Percentiles rank a stretch among this genome's conserved stretches.
Evolutionary conservation across 2,329 filamentous ascomycete species (phyloP).

Genomic region (Diatrype stigma): DNA sequence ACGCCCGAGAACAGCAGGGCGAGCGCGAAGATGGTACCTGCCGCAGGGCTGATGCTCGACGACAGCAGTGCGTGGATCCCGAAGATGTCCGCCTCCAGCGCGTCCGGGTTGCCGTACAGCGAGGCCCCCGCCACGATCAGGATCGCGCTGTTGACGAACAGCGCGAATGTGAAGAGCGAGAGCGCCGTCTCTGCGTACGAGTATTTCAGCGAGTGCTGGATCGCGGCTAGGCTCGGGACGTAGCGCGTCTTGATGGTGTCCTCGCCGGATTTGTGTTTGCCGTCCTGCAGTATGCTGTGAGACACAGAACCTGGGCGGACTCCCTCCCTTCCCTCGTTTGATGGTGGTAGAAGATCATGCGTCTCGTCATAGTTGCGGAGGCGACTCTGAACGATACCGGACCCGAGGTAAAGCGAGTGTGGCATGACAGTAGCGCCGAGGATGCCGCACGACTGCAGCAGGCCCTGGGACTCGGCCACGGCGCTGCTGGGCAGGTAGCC

Average conservation of each 20-base stretch:
- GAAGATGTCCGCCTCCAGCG: slow-evolving; percentile 72
- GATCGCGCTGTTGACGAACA: slow-evolving; percentile 81
- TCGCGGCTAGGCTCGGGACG: slow-evolving; percentile 67
- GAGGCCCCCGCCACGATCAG: slow-evolving; percentile 77
- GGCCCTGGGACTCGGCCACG: slow-evolving; percentile 52
- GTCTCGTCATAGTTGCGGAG: slow-evolving; percentile 60
- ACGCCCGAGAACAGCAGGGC: slow-evolving; percentile 76
- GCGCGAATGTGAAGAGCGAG: slow-evolving; percentile 75
- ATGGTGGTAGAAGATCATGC: slow-evolving; percentile 45
- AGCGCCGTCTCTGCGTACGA: slow-evolving; percentile 66
- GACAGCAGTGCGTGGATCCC: slow-evolving; percentile 73
- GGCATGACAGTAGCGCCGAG: slow-evolving; percentile 61
- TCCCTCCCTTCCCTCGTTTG: too few species aligned
- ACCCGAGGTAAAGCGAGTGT: slow-evolving; percentile 57
- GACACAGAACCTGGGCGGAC: too few species aligned
- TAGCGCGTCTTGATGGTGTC: slow-evolving; percentile 52
- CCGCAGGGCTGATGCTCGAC: slow-evolving; percentile 64
- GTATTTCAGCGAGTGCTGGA: slow-evolving; percentile 68
- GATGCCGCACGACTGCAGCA: slow-evolving; percentile 72
- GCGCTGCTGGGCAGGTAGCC: slow-evolving; percentile 61
- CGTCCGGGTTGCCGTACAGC: slow-evolving; percentile 59
- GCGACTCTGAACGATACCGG: slow-evolving; percentile 64
- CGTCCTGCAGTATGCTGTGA: slow-evolving; percentile 19
- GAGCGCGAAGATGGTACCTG: slow-evolving; percentile 79
- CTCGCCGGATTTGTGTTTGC: slow-evolving; percentile 29